Percentiles rank a stretch among this genome's conserved stretches.
These are phyloP conservation scores for Phytopythium mirpurense DNA, from an alignment of 352 stramenopile species.

Conservation along the genomic window DNA sequence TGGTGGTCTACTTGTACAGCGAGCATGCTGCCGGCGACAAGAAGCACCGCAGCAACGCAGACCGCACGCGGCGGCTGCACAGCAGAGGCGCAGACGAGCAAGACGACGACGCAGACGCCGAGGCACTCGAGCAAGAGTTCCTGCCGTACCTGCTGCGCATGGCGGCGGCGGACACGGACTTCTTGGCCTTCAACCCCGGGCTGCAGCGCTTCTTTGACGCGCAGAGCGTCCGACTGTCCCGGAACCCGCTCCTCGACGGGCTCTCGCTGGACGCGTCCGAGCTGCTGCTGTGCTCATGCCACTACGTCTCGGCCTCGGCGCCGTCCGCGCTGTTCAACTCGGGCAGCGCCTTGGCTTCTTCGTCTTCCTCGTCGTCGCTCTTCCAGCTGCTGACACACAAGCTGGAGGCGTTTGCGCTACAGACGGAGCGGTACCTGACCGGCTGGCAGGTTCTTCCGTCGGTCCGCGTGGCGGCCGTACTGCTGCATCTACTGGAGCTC, in stretches of 20 bases:
- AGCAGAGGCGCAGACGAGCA: not conserved
- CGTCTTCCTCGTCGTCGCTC: constrained; percentile 32
- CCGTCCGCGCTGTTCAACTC: constrained; percentile 22
- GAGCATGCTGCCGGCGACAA: constrained; percentile 12
- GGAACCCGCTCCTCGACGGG: constrained; percentile 63
- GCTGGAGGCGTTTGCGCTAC: constrained; percentile 44
- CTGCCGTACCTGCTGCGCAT: constrained; percentile 41
- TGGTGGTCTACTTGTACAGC: constrained; percentile 46
- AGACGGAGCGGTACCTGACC: constrained; percentile 30
- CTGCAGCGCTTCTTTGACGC: constrained; percentile 38
- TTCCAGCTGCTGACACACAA: constrained; percentile 48
- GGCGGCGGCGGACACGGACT: constrained; percentile 42
- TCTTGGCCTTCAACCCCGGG: constrained; percentile 24
- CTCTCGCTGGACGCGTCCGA: constrained; percentile 64
- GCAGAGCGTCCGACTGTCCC: constrained; percentile 33
- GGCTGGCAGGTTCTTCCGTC: constrained; percentile 55
- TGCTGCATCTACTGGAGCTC: constrained; percentile 51
- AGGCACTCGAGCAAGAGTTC: constrained; percentile 38
- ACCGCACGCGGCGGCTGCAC: too few species aligned
- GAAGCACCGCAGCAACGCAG: too few species aligned
- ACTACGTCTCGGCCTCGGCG: constrained; percentile 21
- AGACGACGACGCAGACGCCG: constrained; percentile 7
- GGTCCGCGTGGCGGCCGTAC: constrained; percentile 39
- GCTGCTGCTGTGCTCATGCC: constrained; percentile 59
- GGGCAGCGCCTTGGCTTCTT: constrained; percentile 4